Evolutionary conservation across 2,329 filamentous ascomycete genomes (phyloP).

Genomic region (Ceratocystiopsis brevicomis): DNA sequence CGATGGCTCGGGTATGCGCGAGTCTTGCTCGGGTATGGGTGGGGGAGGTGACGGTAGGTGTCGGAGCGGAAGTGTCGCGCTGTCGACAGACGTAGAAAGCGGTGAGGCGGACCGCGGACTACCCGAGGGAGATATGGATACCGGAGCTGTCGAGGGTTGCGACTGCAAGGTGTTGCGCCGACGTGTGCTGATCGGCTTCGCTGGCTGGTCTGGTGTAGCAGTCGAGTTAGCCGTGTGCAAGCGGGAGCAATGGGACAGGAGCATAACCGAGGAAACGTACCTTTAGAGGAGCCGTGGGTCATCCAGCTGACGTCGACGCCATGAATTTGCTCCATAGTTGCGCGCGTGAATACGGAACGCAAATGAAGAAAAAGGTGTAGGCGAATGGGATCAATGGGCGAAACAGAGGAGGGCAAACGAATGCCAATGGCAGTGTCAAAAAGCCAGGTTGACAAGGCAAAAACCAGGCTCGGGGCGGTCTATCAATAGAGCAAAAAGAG

Average conservation of each 20-base stretch:
- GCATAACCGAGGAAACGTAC: slow-evolving; percentile 43
- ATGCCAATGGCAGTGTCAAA: not conserved
- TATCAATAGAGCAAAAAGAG: slow-evolving; percentile 4
- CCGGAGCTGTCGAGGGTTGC: slow-evolving; percentile 1
- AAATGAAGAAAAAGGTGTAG: not conserved
- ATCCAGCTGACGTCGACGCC: slow-evolving; percentile 84
- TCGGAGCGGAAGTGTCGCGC: not conserved
- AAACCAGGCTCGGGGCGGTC: not conserved
- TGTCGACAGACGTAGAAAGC: not conserved
- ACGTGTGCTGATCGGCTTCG: slow-evolving; percentile 9
- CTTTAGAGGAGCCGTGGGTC: slow-evolving; percentile 62
- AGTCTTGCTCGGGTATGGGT: not conserved
- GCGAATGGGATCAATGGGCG: not conserved
- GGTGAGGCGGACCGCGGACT: not conserved
- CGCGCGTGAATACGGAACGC: no score
- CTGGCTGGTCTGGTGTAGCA: slow-evolving; percentile 12
- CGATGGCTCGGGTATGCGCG: no score
- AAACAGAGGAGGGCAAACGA: no score
- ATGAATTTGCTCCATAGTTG: slow-evolving; percentile 56
- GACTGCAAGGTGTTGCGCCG: slow-evolving; percentile 13
- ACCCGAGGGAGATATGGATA: not conserved
- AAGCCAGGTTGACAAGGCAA: not conserved
- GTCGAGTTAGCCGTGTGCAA: slow-evolving; percentile 11
- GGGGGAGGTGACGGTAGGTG: slow-evolving; percentile 2
- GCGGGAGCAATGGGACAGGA: slow-evolving; percentile 17